Evolutionary conservation across 176 grass and related monocot species (phyloP), one percentile per base, ranked within the genome.

Genomic region (Oryza meyeriana): DNA sequence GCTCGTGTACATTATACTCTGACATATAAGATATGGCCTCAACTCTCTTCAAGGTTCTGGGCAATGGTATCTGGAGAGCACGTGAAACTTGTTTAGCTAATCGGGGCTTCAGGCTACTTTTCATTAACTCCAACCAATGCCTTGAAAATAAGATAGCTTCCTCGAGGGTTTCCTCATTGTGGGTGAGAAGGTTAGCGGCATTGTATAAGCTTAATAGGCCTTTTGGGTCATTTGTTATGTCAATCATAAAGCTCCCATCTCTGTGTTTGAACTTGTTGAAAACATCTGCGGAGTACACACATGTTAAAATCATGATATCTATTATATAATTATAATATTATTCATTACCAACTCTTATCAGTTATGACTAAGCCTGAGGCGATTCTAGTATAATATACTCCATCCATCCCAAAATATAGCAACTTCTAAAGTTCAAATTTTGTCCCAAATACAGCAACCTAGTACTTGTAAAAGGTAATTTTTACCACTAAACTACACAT

Each of bases 141-240:
- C 57, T 40, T 64, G 66, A 6, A 55, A 78, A 78, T 34, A 0
- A 1, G 8, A 79, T 81, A 39, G 80, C 74, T 18, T 78, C 32
- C 61, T 83, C 34, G 1, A 88, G 80, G 31, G 1, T 2, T 13
- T 0, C 1, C 14, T 83, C 86, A 1, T 18, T 2, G 8, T 88
- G 64, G 10, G 6, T 27, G 6, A 70, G 9, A 71, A 78, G 55
- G 29, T 75, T 2, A 42, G 77, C 62, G 30, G 77, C 77, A 10
- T 86, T 81, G 47, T 75, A 86, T 45, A 88, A 36, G 10, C 79
- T 78, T 29, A 88, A 4, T 1, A 83, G 3, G 0, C 65, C 66
- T 28, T 3, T 71, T 61, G 77, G 85, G 6, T 86, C 77, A 67
- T 67, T 28, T 2, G 20, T 32, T 67, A 74, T 42, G 24, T 32